phyloP scores from a whole-genome alignment of 345 rosid genomes.

The Geranium rotundifolium region DNA sequence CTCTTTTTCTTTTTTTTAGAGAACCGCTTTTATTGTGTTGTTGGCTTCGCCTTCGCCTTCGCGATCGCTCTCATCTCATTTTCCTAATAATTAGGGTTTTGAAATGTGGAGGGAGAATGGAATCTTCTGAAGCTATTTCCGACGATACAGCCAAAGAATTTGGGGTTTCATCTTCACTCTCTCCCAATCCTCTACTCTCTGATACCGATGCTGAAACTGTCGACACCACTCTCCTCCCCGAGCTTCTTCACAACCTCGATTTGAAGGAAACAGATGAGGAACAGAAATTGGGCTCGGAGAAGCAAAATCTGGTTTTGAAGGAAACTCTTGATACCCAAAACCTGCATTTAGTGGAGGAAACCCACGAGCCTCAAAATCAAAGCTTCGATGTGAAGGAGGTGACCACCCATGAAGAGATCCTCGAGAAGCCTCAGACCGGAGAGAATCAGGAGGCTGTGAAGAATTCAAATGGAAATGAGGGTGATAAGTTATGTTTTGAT shows the following conservation, averaged over 20 bases:
- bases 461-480: constrained; percentile 7
- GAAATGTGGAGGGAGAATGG: constrained; percentile 13
- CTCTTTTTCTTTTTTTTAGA: no score
- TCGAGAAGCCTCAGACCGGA: constrained; percentile 3
- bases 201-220: background rate
- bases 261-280: constrained; percentile 8
- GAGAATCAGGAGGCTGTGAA: background rate
- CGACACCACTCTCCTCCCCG: constrained; percentile 1
- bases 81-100: constrained; percentile 11
- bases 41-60: background rate
- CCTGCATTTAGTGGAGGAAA: background rate
- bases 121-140: constrained; percentile 5
- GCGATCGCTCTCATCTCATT: background rate
- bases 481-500: constrained; percentile 4
- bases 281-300: background rate
- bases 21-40: background rate
- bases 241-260: constrained; percentile 26
- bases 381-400: background rate
- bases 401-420: background rate
- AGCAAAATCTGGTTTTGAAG: background rate
- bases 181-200: constrained; percentile 7
- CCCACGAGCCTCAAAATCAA: background rate
- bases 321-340: background rate
- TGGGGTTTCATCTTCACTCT: constrained; percentile 12
- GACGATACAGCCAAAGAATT: constrained; percentile 5